Base-by-base conservation (phyloP, 2,329 filamentous ascomycete genomes). In the Ophiosphaerella korrae region DNA sequence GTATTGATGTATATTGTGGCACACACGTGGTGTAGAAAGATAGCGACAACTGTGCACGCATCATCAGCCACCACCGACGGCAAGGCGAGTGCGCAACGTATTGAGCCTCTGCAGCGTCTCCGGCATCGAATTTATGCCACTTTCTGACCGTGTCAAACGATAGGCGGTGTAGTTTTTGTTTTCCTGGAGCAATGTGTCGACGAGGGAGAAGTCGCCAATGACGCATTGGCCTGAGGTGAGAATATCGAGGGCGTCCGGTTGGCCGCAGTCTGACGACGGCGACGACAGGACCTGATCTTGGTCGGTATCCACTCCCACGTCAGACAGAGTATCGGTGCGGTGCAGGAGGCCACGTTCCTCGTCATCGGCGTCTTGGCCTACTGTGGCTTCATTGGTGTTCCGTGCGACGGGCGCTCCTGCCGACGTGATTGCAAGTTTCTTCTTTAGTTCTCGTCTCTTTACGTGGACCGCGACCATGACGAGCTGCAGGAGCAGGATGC, bases 271-370 rank as follows among this genome's bases (percentile, higher is more conserved):
- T 40, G 41, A 70, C 35, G 50, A 64, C 62, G 44, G 75, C 36
- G 45, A 68, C 61, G 72, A 51, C 36, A 71, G 50, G 23, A 52
- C 52, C 24, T 67, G 55, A 23, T 67, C 62, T 26, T 68, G 57
- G 40, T 78, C 73, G 53, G 76, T 63, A 53, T 79, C 77, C 35
- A 75, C 70, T 41, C 74, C 76, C 7, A 75, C 63, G 53, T 66
- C 69, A 48, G 60, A 72, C 48, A 67, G 62, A 33, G 66, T 67
- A 26, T 73, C 70, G 44, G 63, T 69, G 71, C 74, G 51, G 47
- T 77, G 76, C 14, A 78, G 60, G 3, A 84, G 67, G 2, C 84
- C 84, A 26, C 82, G 77, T 67, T 87, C 84, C 71, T 87, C 84
- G 5, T 79, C 74, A 56, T 87, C 84, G 49, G 82, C 75, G 60